A percentile compares a stretch with the other conserved stretches of the same genome.
Conservation (phyloP, 805 yeast genomes). For the Candida gorgasii region DNA sequence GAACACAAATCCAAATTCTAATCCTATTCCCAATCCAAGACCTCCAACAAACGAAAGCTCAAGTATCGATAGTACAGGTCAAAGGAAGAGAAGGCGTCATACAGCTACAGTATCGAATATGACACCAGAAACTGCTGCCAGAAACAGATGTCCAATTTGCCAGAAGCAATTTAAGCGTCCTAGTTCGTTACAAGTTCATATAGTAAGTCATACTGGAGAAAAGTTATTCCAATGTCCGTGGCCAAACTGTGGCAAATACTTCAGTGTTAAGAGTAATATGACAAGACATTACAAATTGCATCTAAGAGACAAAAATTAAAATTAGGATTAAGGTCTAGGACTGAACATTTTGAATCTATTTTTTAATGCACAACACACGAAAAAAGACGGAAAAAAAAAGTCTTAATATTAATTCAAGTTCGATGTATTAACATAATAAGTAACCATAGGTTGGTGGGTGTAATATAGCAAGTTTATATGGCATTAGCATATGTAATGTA, state of each 20-base stretch:
- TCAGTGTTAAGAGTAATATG: constrained; percentile 79
- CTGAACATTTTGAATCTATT: too few relatives aligned
- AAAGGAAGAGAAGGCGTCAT: constrained; percentile 18
- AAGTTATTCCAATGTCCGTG: constrained; percentile 43
- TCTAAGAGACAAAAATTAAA: constrained; percentile 20
- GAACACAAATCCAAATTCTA: background rate
- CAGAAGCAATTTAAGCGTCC: constrained; percentile 80
- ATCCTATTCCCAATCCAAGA: background rate
- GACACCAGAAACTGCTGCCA: constrained; percentile 46
- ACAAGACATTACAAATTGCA: constrained; percentile 77
- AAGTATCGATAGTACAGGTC: background rate
- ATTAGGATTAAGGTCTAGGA: background rate
- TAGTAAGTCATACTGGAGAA: constrained; percentile 62
- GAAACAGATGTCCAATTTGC: constrained; percentile 58
- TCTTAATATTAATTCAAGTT: too few relatives aligned
- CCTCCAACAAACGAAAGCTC: background rate
- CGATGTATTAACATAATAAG: too few relatives aligned
- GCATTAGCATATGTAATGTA: constrained; percentile 4
- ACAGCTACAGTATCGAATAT: constrained; percentile 27
- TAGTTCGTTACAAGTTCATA: constrained; percentile 77
- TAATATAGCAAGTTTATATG: constrained; percentile 2
- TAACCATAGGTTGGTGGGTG: background rate
- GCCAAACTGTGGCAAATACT: constrained; percentile 65
- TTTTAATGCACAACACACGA: too few relatives aligned
- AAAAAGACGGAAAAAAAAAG: background rate